These are phyloP conservation scores for Cryoendolithus antarcticus DNA, from an alignment of 2,329 filamentous ascomycete genomes.

Conservation along the genomic window DNA sequence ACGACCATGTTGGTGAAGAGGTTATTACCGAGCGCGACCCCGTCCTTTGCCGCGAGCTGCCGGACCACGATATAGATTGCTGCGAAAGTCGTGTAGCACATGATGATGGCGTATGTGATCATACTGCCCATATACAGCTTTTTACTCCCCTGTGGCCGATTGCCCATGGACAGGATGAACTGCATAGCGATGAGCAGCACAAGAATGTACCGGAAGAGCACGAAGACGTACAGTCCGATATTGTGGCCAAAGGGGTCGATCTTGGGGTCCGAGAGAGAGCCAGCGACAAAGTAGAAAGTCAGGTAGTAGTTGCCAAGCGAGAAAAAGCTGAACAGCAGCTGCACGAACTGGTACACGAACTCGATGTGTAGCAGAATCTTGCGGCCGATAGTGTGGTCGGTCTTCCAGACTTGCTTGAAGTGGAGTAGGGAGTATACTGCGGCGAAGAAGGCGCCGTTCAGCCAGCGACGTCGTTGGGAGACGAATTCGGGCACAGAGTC, in stretches of 20 bases:
- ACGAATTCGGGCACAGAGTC: conserved; percentile 94
- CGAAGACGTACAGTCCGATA: conserved; percentile 75
- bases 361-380: conserved; percentile 91
- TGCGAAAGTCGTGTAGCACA: conserved; percentile 88
- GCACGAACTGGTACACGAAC: conserved; percentile 87
- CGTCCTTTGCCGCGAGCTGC: conserved; percentile 45
- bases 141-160: conserved; percentile 87
- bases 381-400: conserved; percentile 78
- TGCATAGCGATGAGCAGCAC: conserved; percentile 84
- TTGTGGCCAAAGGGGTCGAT: conserved; percentile 87
- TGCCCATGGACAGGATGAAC: conserved; percentile 93
- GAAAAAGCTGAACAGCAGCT: conserved; percentile 92
- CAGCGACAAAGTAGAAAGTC: conserved; percentile 95
- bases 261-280: conserved; percentile 64
- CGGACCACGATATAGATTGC: conserved; percentile 76
- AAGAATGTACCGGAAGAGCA: conserved; percentile 71
- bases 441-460: conserved; percentile 97
- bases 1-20: conserved; percentile 93
- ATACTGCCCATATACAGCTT: conserved; percentile 81
- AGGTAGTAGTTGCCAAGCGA: conserved; percentile 97
- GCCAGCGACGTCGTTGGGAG: conserved; percentile 88
- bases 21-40: conserved; percentile 61
- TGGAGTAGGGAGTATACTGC: conserved; percentile 95
- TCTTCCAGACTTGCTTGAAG: conserved; percentile 83
- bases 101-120: conserved; percentile 80